Conservation (phyloP, 768 basidiomycete genomes). For the Postia placenta region DNA sequence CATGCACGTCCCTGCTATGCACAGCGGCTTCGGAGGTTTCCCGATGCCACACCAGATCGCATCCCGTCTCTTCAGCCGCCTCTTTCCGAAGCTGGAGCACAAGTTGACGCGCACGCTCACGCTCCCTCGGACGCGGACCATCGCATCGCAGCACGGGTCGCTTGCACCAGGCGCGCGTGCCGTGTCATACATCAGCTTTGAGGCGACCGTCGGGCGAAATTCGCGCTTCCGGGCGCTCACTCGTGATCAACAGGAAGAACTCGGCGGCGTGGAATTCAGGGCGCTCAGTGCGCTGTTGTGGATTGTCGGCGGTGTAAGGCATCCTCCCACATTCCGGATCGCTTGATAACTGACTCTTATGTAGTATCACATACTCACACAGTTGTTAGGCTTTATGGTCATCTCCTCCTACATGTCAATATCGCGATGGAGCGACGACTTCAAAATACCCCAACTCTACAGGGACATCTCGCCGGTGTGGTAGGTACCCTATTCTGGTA, state of each 20-base stretch:
- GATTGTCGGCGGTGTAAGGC: constrained; percentile 68
- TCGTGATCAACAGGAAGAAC: constrained; percentile 79
- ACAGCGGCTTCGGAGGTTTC: constrained; percentile 64
- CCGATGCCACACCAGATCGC: constrained; percentile 61
- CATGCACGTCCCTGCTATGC: constrained; percentile 23
- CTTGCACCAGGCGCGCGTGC: constrained; percentile 34
- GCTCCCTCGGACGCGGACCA: constrained; percentile 63
- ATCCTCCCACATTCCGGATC: not conserved
- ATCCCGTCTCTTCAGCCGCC: constrained; percentile 38
- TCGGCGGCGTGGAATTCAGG: constrained; percentile 92
- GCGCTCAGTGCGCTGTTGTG: constrained; percentile 76
- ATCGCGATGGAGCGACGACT: constrained; percentile 51
- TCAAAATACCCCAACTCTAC: constrained; percentile 53
- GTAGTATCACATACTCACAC: constrained; percentile 75
- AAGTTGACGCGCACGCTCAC: constrained; percentile 67
- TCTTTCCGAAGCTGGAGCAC: constrained; percentile 60
- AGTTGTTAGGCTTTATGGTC: constrained; percentile 63
- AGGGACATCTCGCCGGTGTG: constrained; percentile 56
- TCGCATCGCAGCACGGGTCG: constrained; percentile 37
- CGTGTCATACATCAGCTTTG: constrained; percentile 82
- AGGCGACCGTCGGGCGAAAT: constrained; percentile 80
- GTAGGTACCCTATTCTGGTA: constrained; percentile 34
- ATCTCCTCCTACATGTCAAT: constrained; percentile 77
- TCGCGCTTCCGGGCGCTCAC: constrained; percentile 65
- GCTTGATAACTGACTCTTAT: constrained; percentile 1